Percentiles rank a stretch among this genome's conserved stretches.
These are phyloP conservation scores for Amniculicola lignicola DNA, from an alignment of 495 filamentous ascomycete genomes.

Conservation along the genomic window DNA sequence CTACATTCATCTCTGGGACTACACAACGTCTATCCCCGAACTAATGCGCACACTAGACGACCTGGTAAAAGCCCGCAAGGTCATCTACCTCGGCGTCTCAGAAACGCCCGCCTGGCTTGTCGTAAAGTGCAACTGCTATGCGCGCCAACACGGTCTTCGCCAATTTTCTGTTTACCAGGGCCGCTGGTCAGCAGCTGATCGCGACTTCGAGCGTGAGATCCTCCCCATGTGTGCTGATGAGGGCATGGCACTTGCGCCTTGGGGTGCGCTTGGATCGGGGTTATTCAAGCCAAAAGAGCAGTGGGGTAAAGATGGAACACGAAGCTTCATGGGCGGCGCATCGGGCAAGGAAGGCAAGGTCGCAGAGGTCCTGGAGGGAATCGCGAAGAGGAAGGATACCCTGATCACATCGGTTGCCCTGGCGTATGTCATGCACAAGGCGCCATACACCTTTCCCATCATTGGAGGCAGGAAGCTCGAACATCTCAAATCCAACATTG, in stretches of 20 bases:
- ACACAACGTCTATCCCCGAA: slow-evolving; percentile 56
- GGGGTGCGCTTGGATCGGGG: slow-evolving; percentile 32
- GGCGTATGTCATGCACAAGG: slow-evolving; percentile 71
- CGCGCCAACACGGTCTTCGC: slow-evolving; percentile 46
- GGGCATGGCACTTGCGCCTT: slow-evolving; percentile 35
- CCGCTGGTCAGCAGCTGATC: slow-evolving; percentile 25
- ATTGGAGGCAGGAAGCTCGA: slow-evolving; percentile 64
- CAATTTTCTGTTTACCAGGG: slow-evolving; percentile 36
- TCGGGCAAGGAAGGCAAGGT: slow-evolving; percentile 41
- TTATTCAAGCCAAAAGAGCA: slow-evolving; percentile 25
- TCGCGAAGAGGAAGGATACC: slow-evolving; percentile 54
- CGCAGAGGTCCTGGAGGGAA: slow-evolving; percentile 53
- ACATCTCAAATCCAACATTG: slow-evolving; percentile 67
- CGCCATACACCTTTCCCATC: slow-evolving; percentile 74
- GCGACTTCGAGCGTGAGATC: slow-evolving; percentile 38
- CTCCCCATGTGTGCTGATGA: slow-evolving; percentile 33
- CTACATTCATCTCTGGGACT: slow-evolving; percentile 36
- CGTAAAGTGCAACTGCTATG: slow-evolving; percentile 57
- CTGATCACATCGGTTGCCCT: slow-evolving; percentile 54
- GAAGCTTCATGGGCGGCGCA: slow-evolving; percentile 36
- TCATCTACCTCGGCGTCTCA: slow-evolving; percentile 62
- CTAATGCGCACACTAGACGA: slow-evolving; percentile 59
- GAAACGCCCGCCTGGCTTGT: slow-evolving; percentile 66
- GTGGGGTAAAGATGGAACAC: slow-evolving; percentile 42
- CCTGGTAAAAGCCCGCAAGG: slow-evolving; percentile 56